Conservation (phyloP, 208 protist genomes). For the Leishmania major region DNA sequence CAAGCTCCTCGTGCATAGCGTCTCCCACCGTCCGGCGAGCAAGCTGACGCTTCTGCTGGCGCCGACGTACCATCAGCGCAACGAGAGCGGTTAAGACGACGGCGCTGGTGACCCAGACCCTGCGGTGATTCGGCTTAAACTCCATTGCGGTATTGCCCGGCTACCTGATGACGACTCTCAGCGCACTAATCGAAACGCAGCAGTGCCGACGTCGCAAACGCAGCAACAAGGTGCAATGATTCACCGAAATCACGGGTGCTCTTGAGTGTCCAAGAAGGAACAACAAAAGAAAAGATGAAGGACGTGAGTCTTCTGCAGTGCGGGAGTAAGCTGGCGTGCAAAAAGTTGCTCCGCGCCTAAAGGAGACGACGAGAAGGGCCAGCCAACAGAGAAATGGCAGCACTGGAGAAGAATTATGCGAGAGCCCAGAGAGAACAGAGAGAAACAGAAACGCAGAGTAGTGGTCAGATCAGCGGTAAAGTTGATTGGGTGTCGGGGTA, state of each 20-base stretch:
- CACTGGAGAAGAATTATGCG: background rate
- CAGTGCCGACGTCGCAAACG: background rate
- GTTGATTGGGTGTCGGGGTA: background rate
- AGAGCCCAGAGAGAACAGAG: background rate
- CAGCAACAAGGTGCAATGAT: background rate
- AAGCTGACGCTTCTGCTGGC: background rate
- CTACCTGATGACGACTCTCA: background rate
- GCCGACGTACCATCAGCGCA: slow-evolving; percentile 14
- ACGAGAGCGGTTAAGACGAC: slow-evolving; percentile 8
- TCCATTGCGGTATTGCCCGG: background rate
- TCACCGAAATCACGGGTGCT: background rate
- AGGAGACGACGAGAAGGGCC: background rate
- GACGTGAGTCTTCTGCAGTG: background rate
- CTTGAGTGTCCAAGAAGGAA: background rate
- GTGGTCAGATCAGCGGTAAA: background rate
- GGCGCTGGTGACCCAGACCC: slow-evolving; percentile 14
- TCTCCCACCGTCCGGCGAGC: background rate
- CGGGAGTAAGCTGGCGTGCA: background rate
- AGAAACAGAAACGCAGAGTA: background rate
- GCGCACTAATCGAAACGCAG: background rate
- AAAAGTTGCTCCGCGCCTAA: no score
- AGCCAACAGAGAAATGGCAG: background rate
- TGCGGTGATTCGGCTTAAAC: background rate
- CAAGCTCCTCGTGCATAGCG: slow-evolving; percentile 3
- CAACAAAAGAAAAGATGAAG: slow-evolving; percentile 1